Conservation (phyloP, 1,284 basidiomycete species). For the Ustilago loliicola region DNA sequence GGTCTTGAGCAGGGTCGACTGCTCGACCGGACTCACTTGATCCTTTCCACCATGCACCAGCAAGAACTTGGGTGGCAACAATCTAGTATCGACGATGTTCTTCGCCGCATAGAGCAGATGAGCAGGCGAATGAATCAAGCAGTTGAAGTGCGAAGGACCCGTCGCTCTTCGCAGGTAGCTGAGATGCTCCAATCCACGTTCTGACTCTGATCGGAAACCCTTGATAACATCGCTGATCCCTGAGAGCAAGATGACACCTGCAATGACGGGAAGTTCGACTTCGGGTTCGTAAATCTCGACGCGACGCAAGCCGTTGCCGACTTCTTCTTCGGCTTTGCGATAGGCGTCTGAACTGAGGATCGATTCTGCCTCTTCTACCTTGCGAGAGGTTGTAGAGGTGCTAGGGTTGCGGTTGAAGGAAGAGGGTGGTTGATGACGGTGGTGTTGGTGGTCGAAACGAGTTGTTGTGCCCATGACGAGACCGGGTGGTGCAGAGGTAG, state of each 20-base stretch:
- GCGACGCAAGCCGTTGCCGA: slow-evolving; percentile 63
- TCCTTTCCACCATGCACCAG: slow-evolving; percentile 72
- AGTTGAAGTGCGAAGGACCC: slow-evolving; percentile 70
- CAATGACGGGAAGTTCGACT: slow-evolving; percentile 67
- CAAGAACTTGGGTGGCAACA: slow-evolving; percentile 70
- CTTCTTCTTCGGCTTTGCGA: slow-evolving; percentile 51
- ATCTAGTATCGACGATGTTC: slow-evolving; percentile 68
- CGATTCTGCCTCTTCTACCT: slow-evolving; percentile 36
- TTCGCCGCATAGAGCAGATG: slow-evolving; percentile 71
- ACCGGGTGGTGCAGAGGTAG: slow-evolving; percentile 26
- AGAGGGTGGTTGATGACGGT: background rate
- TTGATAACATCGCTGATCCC: slow-evolving; percentile 72
- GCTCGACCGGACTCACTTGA: slow-evolving; percentile 69
- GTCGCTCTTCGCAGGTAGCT: slow-evolving; percentile 68
- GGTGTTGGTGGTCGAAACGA: slow-evolving; percentile 17
- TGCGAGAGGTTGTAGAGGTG: slow-evolving; percentile 23
- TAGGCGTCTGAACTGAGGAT: slow-evolving; percentile 39
- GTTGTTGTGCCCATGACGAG: slow-evolving; percentile 44
- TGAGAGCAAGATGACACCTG: slow-evolving; percentile 70
- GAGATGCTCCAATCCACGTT: slow-evolving; percentile 71
- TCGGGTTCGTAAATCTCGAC: slow-evolving; percentile 71
- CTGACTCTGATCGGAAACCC: slow-evolving; percentile 69
- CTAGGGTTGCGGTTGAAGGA: background rate
- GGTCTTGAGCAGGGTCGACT: slow-evolving; percentile 70
- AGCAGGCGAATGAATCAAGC: slow-evolving; percentile 71